Base-by-base conservation (phyloP, 2,329 filamentous ascomycete genomes). In the Pseudogymnoascus sp. region DNA sequence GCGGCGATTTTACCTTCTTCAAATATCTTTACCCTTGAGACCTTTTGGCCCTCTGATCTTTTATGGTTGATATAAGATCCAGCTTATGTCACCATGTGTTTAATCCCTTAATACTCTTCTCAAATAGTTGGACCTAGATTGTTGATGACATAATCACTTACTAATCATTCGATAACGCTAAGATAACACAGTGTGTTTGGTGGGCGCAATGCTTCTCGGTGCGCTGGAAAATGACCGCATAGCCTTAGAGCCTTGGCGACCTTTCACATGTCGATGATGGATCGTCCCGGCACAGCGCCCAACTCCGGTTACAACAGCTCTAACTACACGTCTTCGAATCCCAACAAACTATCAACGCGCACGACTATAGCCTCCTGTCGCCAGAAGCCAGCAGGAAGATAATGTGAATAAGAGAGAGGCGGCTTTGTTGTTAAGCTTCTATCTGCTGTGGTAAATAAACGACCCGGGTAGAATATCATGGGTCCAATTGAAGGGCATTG, bases 401-500 rank as follows among this genome's bases (percentile, higher is more conserved):
- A 56, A 56, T 56, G 49, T 56, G 49, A 56, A 56, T 56, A 34
- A 34, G 25, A 56, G 25, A 56, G 34, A 11, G 16, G 7, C 34
- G 16, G 59, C 31, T 40, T 43, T 16, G 21, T 28, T 43, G 25
- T 43, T 25, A 38, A 23, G 59, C 59, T 46, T n/a, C 5, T 43
- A 38, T 18, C 59, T 38, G 59, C 59, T 18, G 36, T 12, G 23
- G 25, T 60, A 18, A 3, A 60, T 43, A 12, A 56, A 18, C 49
- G 49, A n/a, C 49, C 49, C n/a, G n/a, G 49, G 31, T 34, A 56
- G 28, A 56, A 31, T 34, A 56, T 34, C 49, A 56, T 56, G 49
- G 49, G 49, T 56, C 28, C 28, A 18, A 56, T 56, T 56, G 49
- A 34, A 56, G 49, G 49, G 49, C 49, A 40, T 65, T 21, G 61